Base-by-base conservation (phyloP, 352 stramenopile species). In the Globisporangium spinosum region DNA sequence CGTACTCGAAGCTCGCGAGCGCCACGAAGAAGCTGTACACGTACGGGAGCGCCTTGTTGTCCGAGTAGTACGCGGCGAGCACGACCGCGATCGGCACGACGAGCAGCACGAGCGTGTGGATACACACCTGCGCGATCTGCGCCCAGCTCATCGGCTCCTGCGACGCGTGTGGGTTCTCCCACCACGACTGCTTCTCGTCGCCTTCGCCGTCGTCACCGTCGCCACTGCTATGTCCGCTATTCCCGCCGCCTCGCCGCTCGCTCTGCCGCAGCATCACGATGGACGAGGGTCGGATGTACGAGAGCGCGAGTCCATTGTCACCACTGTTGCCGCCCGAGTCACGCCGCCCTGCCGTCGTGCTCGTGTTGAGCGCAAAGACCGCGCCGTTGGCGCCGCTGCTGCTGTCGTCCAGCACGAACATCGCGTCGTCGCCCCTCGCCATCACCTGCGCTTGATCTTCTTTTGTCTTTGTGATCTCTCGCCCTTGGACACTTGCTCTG, bases 1-100 rank as follows among this genome's bases (percentile, higher is more conserved):
- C 76, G 56, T 76, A 90, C 73, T 90, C 82, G 62, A 77, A 83
- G 43, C 75, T 72, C 34, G 80, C 78, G 23, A 85, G 49, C 15
- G 80, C 78, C 12, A 82, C 74, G 34, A 79, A 60, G 7, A 83
- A 62, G 25, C 71, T 72, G 56, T 78, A 88, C 3, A 89, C 51
- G 62, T 87, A 90, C 17, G 80, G 77, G 20, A 90, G 64, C 25
- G 74, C 75, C 29, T 61, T 73, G 60, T 83, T 70, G 32, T 78
- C 51, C 2, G 82, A 74, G 58, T 79, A 49, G 13, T 77, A 70
- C 2, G 77, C 74, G 0, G 77, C 73, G 12, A 83, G 2, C 22
- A 83, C 69, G 58, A 85, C 27, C 17, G 70, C 74, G 3, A 71
- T 64, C 12, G 72, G 76, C 0, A 80, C 58, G 13, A 51, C 75